Evolutionary conservation across 164 flowering plant genomes (phyloP), one percentile per base, ranked within the genome.

Genomic region (Protea cynaroides): DNA sequence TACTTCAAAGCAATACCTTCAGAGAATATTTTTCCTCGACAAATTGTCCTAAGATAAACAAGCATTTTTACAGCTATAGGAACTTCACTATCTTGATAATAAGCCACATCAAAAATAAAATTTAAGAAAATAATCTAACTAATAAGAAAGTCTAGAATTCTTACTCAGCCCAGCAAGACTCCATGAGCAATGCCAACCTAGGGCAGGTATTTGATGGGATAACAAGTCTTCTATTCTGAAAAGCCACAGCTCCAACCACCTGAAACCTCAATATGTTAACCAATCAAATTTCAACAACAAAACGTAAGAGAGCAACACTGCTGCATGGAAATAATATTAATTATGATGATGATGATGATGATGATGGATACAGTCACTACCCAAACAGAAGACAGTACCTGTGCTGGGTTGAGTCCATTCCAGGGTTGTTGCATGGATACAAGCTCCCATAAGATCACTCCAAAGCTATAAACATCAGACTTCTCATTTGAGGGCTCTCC

Each of bases 161-260:
- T 86, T 86, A 94, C 98, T 89, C 94, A 0, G 85, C 84, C 98
- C 98, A 91, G 73, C 98, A 91, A 36, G 95, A 75, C 71, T 94
- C 98, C 84, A 91, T 87, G 47, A 94, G 87, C 36, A 93, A 83
- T 23, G 77, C 81, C 83, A 91, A 68, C 24, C 64, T 11, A 0
- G 97, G 90, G 19, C 88, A 74, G 14, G 88, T 83, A 63, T 82
- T 84, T 13, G 57, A 79, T 8, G 98, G 98, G 62, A 90, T 80
- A 11, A 74, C 52, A 23, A 94, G 98, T 78, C 92, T 82, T 69
- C 97, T 80, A 64, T 88, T 88, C 75, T 91, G 97, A 80, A 94
- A 94, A 57, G 92, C 97, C 62, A 94, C 96, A 43, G 98, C 98
- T 72, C 97, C 98, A 66, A 94, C 98, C 44, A 94, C 98, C 98